These are phyloP conservation scores for Picea mariana DNA, from an alignment of 83 land plant species.

Conservation along the genomic window DNA sequence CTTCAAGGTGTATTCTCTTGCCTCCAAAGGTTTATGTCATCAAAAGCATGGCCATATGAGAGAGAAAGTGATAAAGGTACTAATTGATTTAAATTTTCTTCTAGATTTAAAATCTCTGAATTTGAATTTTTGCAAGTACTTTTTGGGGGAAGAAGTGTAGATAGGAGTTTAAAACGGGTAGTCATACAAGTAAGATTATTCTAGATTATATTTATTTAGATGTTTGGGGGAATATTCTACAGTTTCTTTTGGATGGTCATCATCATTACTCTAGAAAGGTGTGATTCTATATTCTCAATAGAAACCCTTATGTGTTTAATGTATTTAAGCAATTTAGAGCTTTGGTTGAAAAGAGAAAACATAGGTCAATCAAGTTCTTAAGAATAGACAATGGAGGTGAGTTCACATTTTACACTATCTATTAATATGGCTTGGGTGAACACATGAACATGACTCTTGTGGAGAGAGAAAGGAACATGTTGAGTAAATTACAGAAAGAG, in stretches of 20 bases:
- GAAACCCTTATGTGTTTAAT: background rate
- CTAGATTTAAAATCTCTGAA: background rate
- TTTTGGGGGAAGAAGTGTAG: background rate
- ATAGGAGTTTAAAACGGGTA: background rate
- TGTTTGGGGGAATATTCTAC: background rate
- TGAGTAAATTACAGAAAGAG: no score
- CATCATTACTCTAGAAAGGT: background rate
- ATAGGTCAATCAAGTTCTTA: background rate
- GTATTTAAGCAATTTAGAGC: background rate
- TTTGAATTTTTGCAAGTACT: background rate
- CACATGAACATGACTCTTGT: no score
- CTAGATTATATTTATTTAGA: background rate
- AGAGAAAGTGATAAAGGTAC: background rate
- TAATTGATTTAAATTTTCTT: background rate
- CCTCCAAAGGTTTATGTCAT: no score
- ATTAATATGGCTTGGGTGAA: no score
- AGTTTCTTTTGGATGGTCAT: background rate
- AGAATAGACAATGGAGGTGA: background rate
- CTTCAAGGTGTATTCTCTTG: background rate
- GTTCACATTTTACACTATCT: no score
- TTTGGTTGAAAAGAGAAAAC: background rate
- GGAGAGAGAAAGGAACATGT: no score
- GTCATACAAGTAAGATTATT: background rate
- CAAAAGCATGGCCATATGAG: background rate
- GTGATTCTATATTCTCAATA: background rate